Conservation (phyloP, 2,329 filamentous ascomycete genomes). For the Cladophialophora exuberans region DNA sequence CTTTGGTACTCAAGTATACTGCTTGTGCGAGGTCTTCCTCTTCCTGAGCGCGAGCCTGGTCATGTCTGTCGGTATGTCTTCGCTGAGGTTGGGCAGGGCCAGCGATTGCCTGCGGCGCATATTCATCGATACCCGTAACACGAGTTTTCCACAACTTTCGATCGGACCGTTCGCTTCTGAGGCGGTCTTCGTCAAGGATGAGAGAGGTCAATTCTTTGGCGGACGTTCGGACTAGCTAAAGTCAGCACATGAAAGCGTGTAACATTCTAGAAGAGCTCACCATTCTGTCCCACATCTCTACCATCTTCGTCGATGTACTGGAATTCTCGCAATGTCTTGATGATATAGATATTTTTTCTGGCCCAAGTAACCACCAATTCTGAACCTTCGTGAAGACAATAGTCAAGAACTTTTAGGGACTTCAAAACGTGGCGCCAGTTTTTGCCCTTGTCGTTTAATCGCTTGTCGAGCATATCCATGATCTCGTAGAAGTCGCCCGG, state of each 20-base stretch:
- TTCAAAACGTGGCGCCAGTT: slow-evolving; percentile 99
- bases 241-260: slow-evolving; percentile 20
- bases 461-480: slow-evolving; percentile 99
- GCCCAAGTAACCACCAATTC: slow-evolving; percentile 98
- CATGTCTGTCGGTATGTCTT: slow-evolving; percentile 59
- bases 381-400: slow-evolving; percentile 95
- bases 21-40: slow-evolving; percentile 63
- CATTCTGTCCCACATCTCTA: slow-evolving; percentile 93
- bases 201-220: slow-evolving; percentile 94
- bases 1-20: slow-evolving; percentile 90
- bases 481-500: slow-evolving; percentile 99
- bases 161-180: slow-evolving; percentile 87
- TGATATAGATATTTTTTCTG: slow-evolving; percentile 96
- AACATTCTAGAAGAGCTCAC: slow-evolving; percentile 54
- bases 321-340: slow-evolving; percentile 97
- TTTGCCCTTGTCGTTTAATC: slow-evolving; percentile 98
- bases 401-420: slow-evolving; percentile 95
- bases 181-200: slow-evolving; percentile 88
- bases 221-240: slow-evolving; percentile 78
- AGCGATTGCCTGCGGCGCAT: slow-evolving; percentile 53
- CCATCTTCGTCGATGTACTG: slow-evolving; percentile 96
- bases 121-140: slow-evolving; percentile 90
- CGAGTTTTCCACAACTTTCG: slow-evolving; percentile 96
- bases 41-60: slow-evolving; percentile 84
- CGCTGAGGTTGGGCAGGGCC: slow-evolving; percentile 44